Conservation (phyloP, 2,329 filamentous ascomycete genomes). For the Xylariaceae sp. region DNA sequence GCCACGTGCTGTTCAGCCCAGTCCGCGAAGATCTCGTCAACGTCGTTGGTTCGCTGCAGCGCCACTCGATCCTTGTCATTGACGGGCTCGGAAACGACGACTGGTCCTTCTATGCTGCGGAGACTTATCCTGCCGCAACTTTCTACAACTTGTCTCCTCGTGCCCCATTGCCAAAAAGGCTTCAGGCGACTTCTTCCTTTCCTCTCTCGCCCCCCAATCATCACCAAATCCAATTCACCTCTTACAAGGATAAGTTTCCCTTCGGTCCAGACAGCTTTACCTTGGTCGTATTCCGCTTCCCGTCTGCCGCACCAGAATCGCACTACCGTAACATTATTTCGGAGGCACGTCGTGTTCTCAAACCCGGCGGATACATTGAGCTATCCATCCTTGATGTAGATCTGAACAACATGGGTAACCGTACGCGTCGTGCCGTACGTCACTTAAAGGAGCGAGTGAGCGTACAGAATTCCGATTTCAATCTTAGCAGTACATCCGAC, state of each 20-base stretch:
- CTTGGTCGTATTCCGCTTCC: conserved; percentile 77
- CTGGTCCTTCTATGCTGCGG: conserved; percentile 84
- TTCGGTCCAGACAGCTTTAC: conserved; percentile 77
- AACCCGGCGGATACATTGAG: conserved; percentile 79
- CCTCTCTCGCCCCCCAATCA: conserved; percentile 69
- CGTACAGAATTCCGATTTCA: conserved; percentile 59
- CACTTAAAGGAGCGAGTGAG: conserved; percentile 73
- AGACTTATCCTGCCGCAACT: conserved; percentile 74
- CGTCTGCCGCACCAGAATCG: conserved; percentile 66
- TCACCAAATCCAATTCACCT: conserved; percentile 71
- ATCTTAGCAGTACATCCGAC: conserved; percentile 62
- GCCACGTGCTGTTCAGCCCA: conserved; percentile 80
- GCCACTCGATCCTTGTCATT: conserved; percentile 71
- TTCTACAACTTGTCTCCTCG: conserved; percentile 76
- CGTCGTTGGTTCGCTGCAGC: conserved; percentile 53
- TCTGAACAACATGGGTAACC: conserved; percentile 79
- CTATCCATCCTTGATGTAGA: conserved; percentile 78
- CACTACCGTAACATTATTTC: conserved; percentile 72
- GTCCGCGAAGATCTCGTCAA: conserved; percentile 70
- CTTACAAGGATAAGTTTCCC: conserved; percentile 68
- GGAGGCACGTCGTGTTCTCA: conserved; percentile 76
- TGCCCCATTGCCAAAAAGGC: conserved; percentile 51
- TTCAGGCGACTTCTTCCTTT: conserved; percentile 49
- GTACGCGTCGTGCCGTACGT: conserved; percentile 68
- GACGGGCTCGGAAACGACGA: conserved; percentile 86